These are phyloP conservation scores for Laetiporus sulphureus DNA, from an alignment of 1,284 basidiomycete genomes.

Conservation along the genomic window DNA sequence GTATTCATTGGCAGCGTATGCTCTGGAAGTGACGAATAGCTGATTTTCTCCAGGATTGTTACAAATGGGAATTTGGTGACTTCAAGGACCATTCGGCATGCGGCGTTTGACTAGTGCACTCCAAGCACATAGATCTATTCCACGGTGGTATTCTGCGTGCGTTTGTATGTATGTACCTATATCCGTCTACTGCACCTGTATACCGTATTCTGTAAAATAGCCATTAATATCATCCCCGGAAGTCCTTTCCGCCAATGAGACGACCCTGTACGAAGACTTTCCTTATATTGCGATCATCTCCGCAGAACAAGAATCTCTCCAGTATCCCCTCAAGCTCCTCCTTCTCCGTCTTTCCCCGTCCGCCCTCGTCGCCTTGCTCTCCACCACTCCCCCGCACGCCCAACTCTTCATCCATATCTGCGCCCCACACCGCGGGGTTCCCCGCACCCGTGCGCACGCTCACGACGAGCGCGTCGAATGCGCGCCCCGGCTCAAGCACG, in stretches of 20 bases:
- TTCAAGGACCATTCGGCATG: slow-evolving; percentile 26
- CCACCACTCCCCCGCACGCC: slow-evolving; percentile 14
- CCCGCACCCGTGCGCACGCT: slow-evolving; percentile 43
- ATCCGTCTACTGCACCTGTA: background rate
- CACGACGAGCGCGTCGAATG: slow-evolving; percentile 85
- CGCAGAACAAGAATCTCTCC: slow-evolving; percentile 75
- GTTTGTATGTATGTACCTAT: slow-evolving; percentile 4
- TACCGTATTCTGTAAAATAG: background rate
- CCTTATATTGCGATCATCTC: slow-evolving; percentile 85
- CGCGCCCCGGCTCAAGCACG: slow-evolving; percentile 74
- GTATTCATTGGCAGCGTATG: slow-evolving; percentile 16
- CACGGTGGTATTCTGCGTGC: too few relatives aligned
- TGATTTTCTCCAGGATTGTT: slow-evolving; percentile 73
- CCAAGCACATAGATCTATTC: too few relatives aligned
- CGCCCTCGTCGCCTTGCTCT: slow-evolving; percentile 12
- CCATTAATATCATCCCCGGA: slow-evolving; percentile 1
- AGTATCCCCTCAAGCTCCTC: slow-evolving; percentile 43
- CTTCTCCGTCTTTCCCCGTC: slow-evolving; percentile 14
- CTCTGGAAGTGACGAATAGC: background rate
- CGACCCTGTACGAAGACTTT: slow-evolving; percentile 83
- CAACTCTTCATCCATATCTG: slow-evolving; percentile 29
- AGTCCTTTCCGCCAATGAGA: slow-evolving; percentile 63
- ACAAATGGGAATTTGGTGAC: slow-evolving; percentile 60
- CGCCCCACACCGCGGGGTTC: slow-evolving; percentile 60
- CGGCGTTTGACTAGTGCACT: slow-evolving; percentile 6